phyloP scores from a whole-genome alignment of 1,139 yeast species.

The Ashbya aceris region DNA sequence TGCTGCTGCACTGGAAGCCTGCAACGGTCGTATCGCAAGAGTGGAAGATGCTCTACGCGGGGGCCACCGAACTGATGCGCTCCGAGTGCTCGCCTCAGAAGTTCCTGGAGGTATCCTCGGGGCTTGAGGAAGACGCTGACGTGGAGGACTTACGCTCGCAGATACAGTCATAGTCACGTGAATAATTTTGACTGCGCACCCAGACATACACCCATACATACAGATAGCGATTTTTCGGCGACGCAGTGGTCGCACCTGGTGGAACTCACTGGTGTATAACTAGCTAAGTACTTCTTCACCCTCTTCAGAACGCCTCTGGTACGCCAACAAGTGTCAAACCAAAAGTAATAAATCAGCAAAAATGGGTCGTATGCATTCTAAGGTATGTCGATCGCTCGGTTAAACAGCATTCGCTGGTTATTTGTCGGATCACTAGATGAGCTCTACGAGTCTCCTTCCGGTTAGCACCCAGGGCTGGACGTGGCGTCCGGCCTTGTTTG shows the following conservation, averaged over 20 bases:
- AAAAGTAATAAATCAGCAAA: conserved; percentile 34
- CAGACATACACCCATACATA: too few species aligned
- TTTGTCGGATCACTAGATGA: conserved; percentile 22
- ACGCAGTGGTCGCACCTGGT: too few species aligned
- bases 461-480: too few species aligned
- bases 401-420: conserved; percentile 10
- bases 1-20: conserved; percentile 78
- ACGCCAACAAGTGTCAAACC: too few species aligned
- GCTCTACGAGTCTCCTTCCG: neutral
- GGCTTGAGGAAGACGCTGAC: conserved; percentile 29
- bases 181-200: too few species aligned
- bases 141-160: conserved; percentile 19
- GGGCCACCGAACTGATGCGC: conserved; percentile 72
- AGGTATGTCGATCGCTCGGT: conserved; percentile 43
- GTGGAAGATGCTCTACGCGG: conserved; percentile 79
- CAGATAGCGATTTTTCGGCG: too few species aligned
- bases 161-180: too few species aligned
- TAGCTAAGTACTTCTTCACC: too few species aligned
- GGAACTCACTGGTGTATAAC: too few species aligned
- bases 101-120: conserved; percentile 27
- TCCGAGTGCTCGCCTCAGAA: conserved; percentile 53
- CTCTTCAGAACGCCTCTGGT: too few species aligned
- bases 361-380: conserved; percentile 78
- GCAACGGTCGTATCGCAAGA: conserved; percentile 67
- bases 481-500: too few species aligned